Base-by-base conservation (phyloP, 805 yeast species). In the Candida dajiaensis region DNA sequence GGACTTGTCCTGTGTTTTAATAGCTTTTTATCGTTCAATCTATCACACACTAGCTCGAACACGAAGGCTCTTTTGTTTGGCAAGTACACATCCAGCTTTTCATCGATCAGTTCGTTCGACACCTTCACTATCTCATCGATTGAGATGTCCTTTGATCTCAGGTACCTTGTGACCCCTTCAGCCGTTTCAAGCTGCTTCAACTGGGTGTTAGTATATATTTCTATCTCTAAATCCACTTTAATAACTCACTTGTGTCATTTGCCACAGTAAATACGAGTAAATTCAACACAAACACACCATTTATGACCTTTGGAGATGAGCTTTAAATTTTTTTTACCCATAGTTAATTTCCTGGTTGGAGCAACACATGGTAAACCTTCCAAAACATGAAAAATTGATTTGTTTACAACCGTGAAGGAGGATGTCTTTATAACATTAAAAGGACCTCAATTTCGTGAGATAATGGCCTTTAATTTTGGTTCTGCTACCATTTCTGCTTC, bases 11-110 rank as follows among this genome's bases (percentile, higher is more conserved):
- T 79, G 68, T 80, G 80, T 6, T 57, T 50, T 2, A 61, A 50
- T n/a, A 63, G 59, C 40, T 70, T 71, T 10, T 52, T 49, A 46
- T 80, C 86, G 47, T 75, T 74, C 56, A 84, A 61, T 45, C 89
- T 68, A 56, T 83, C 88, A 43, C 78, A 70, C 1, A 84, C 50
- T 29, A 85, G 66, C 41, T 81, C 86, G 42, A 83, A 68, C 4
- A 83, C 64, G 51, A 85, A 85, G 1, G 63, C 57, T 21, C 73
- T 72, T 45, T 67, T 67, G 47, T 80, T 76, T 9, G 89, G 90
- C 13, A 85, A 70, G 45, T 68, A 72, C 2, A 78, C 67, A 0
- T 45, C 59, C 44, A 61, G 46, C 35, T 60, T 45, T 18, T 59
- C 64, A 25, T 61, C 68, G 19, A 77, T 58, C 26, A 71, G 63